Evolutionary conservation across 225 moss, liverwort and hornwort species (phyloP), one percentile per base, ranked within the genome.

Genomic region (Physcomitrellopsis africana): DNA sequence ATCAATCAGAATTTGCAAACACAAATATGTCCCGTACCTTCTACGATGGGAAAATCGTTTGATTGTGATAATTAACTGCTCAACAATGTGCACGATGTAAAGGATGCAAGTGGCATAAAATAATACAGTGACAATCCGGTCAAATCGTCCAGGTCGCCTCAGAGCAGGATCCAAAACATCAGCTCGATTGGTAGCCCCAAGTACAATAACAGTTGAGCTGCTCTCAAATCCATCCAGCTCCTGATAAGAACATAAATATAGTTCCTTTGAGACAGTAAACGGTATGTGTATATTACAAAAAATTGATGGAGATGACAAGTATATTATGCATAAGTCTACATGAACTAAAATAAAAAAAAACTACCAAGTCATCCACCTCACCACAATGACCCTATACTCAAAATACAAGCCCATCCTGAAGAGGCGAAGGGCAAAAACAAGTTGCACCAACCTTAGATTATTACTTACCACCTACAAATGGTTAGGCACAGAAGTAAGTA

Each of bases 171-270:
- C 96, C 72, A 96, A 76, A 72, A 96, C 93, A 89, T 96, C 96
- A 42, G 96, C 96, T 43, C 96, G 93, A 73, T 96, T 96, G 47
- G 96, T 96, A 63, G 96, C 96, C 65, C 93, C 96, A 65, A 96
- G 89, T 0, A 96, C 96, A 78, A 96, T 96, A 45, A 96, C 93
- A 51, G 96, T 90, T 45, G 96, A 93, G 70, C 92, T 93, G 86
- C 96, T 96, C 75, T 96, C 96, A 79, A 96, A 96, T 74, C 96
- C 96, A 87, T 96, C 96, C 89, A 96, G 81, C 76, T 96, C 96
- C 96, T 96, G 83, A 76, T 58, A 20, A 75, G 46, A 52, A 45
- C 57, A 67, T 18, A 57, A 57, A 63, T 55, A 63, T 65, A 49
- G 70, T 17, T 72, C 54, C 32, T 56, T 56, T 72, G 63, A 69